A percentile compares a stretch with the other conserved stretches of the same genome.
Evolutionary conservation across 2,329 filamentous ascomycete species (phyloP).

Genomic region (Diplodia seriata): DNA sequence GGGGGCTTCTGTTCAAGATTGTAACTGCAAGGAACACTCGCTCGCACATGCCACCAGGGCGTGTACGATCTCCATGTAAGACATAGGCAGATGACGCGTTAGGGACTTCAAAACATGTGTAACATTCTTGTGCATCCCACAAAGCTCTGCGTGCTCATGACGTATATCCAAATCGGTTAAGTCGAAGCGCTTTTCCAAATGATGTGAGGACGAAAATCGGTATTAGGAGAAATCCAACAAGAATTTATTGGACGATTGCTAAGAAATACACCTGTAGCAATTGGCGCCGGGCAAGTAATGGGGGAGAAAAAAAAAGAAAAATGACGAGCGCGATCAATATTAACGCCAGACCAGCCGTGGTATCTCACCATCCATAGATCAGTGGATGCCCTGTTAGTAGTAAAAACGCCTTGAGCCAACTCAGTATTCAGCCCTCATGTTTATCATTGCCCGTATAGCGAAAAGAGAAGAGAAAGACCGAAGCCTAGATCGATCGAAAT

Average conservation of each 20-base stretch:
- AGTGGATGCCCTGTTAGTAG: constrained; percentile 1
- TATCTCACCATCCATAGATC: constrained; percentile 26
- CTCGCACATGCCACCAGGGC: neutral
- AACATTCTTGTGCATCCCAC: constrained; percentile 13
- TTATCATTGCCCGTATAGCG: neutral
- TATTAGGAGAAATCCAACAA: neutral
- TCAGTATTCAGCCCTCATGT: neutral
- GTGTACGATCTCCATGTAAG: constrained; percentile 4
- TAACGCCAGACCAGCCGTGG: constrained; percentile 10
- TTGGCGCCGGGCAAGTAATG: neutral
- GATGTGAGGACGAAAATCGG: neutral
- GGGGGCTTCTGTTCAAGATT: neutral
- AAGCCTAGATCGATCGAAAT: too few relatives aligned
- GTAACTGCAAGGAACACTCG: neutral
- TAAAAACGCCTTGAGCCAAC: neutral
- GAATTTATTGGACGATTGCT: neutral
- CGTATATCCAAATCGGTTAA: neutral
- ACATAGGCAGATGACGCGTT: neutral
- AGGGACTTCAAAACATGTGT: neutral
- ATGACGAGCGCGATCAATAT: neutral
- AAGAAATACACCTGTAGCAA: neutral
- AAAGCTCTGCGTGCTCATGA: constrained; percentile 8
- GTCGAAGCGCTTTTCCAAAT: neutral
- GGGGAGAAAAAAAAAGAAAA: neutral
- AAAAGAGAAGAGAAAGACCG: neutral